Evolutionary conservation across 805 yeast species (phyloP).

Genomic region (Candida sithepensis): DNA sequence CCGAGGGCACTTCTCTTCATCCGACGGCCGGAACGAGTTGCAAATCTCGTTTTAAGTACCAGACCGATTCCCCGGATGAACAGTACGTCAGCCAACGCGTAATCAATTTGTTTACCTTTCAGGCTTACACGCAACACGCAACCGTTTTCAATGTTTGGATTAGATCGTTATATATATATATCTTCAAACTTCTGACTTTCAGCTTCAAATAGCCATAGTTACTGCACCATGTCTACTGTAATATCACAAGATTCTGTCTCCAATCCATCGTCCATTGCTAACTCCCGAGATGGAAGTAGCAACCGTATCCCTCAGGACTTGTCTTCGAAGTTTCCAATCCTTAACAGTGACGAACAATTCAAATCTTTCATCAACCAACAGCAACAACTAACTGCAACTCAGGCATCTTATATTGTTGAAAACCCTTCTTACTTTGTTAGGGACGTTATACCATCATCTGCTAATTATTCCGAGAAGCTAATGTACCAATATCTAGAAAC

Average conservation of each 20-base stretch:
- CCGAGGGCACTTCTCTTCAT: too few species aligned
- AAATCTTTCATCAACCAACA: slow-evolving; percentile 5
- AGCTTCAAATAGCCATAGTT: too few species aligned
- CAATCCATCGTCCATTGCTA: neutral
- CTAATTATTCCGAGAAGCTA: slow-evolving; percentile 47
- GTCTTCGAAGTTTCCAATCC: slow-evolving; percentile 16
- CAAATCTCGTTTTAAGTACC: too few species aligned
- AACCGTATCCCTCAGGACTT: slow-evolving; percentile 8
- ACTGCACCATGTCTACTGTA: neutral
- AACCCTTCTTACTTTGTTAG: slow-evolving; percentile 7
- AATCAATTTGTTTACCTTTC: too few species aligned
- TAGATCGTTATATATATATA: too few species aligned
- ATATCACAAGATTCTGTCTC: neutral
- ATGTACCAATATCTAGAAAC: slow-evolving; percentile 68
- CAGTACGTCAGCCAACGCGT: too few species aligned
- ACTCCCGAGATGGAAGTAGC: neutral
- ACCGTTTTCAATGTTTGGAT: too few species aligned
- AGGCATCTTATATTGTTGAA: slow-evolving; percentile 3
- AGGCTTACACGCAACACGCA: too few species aligned
- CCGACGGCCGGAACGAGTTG: too few species aligned
- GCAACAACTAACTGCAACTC: neutral
- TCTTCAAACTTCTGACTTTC: too few species aligned
- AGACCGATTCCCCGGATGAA: too few species aligned
- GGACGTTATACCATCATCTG: slow-evolving; percentile 32
- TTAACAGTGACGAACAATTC: slow-evolving; percentile 14